phyloP scores from a whole-genome alignment of 768 basidiomycete genomes.

The Tubosaeta sp. region DNA sequence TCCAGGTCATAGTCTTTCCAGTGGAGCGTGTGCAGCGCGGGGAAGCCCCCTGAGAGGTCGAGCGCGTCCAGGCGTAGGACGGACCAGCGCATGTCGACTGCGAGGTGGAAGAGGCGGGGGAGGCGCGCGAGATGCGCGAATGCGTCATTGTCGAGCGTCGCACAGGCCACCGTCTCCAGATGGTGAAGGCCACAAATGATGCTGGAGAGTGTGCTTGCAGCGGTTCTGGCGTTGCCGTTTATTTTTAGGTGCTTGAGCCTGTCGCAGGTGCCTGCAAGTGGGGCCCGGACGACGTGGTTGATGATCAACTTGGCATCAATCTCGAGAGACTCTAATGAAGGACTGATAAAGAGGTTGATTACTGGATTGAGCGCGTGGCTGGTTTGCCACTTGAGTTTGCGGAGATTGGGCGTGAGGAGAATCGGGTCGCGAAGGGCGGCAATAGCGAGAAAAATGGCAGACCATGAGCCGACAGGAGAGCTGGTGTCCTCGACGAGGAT shows the following conservation, averaged over 20 bases:
- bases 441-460: slow-evolving; percentile 13
- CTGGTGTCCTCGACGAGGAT: slow-evolving; percentile 4
- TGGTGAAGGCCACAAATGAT: slow-evolving; percentile 10
- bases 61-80: slow-evolving; percentile 9
- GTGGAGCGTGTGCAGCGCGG: slow-evolving; percentile 10
- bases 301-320: slow-evolving; percentile 20
- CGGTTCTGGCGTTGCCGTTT: slow-evolving; percentile 18
- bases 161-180: slow-evolving; percentile 15
- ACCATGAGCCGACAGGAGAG: background rate
- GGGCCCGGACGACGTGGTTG: slow-evolving; percentile 2
- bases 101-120: slow-evolving; percentile 14
- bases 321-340: slow-evolving; percentile 19
- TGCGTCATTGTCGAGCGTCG: slow-evolving; percentile 20
- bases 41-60: slow-evolving; percentile 10
- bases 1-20: slow-evolving; percentile 23
- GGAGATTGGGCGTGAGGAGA: slow-evolving; percentile 24
- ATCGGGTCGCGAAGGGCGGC: slow-evolving; percentile 12
- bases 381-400: slow-evolving; percentile 15
- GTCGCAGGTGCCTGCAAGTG: slow-evolving; percentile 16
- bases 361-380: background rate
- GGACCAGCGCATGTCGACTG: slow-evolving; percentile 24
- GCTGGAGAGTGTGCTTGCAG: slow-evolving; percentile 10
- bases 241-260: slow-evolving; percentile 19
- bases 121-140: slow-evolving; percentile 22
- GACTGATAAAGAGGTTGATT: slow-evolving; percentile 22